Conservation (phyloP, 495 filamentous ascomycete species). For the Aspergillus biplanus region DNA sequence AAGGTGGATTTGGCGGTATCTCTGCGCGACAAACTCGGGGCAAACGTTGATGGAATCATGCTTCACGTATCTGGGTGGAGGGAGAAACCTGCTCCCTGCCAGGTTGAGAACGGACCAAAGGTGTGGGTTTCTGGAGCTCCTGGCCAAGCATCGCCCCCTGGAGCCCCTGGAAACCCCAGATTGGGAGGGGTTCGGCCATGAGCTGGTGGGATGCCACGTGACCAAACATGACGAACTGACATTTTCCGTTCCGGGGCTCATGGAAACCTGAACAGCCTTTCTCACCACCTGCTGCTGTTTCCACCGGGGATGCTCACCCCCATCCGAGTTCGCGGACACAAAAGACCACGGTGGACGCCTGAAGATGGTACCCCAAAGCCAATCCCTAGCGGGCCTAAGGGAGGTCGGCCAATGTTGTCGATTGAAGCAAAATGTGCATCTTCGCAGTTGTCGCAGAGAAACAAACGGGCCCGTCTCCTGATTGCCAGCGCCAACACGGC, state of each 20-base stretch:
- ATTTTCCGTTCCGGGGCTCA: too few species aligned
- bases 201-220: too few species aligned
- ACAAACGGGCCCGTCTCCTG: slow-evolving; percentile 22
- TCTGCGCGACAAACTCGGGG: slow-evolving; percentile 39
- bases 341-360: slow-evolving; percentile 22
- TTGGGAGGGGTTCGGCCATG: too few species aligned
- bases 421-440: slow-evolving; percentile 11
- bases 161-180: too few species aligned
- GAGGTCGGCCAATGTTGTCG: slow-evolving; percentile 29
- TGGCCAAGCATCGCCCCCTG: too few species aligned
- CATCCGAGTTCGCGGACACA: slow-evolving; percentile 33
- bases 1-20: slow-evolving; percentile 42
- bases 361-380: slow-evolving; percentile 20
- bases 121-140: not conserved
- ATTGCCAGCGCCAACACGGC: slow-evolving; percentile 15
- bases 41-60: slow-evolving; percentile 46
- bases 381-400: slow-evolving; percentile 20
- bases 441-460: slow-evolving; percentile 15
- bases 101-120: not conserved
- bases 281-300: too few species aligned
- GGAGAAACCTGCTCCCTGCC: not conserved
- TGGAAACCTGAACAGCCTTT: too few species aligned
- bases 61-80: slow-evolving; percentile 1
- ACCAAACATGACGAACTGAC: too few species aligned
- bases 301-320: slow-evolving; percentile 27